Evolutionary conservation across 164 flowering plant species (phyloP).

Genomic region (Vitis labrusca): DNA sequence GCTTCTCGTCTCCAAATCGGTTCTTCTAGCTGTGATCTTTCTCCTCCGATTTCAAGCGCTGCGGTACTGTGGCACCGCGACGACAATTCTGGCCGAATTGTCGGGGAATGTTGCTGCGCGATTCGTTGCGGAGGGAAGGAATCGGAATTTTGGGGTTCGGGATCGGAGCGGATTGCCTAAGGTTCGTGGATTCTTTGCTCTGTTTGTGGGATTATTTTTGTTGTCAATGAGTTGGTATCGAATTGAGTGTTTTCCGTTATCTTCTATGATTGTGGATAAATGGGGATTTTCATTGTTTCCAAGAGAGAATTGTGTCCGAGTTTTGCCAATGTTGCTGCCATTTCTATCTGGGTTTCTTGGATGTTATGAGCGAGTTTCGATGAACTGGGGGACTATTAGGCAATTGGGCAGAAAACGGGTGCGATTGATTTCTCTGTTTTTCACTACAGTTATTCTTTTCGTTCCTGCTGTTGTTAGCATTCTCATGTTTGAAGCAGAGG

Average conservation of each 20-base stretch:
- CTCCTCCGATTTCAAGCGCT: conserved; percentile 87
- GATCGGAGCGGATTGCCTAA: conserved; percentile 16
- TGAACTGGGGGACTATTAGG: conserved; percentile 57
- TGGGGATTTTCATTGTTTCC: conserved; percentile 22
- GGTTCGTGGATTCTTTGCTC: conserved; percentile 55
- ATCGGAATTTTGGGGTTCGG: conserved; percentile 10
- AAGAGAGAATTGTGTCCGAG: conserved; percentile 54
- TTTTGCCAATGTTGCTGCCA: conserved; percentile 80
- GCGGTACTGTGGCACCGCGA: conserved; percentile 74
- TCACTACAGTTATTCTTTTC: conserved; percentile 61
- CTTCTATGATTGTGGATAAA: conserved; percentile 24
- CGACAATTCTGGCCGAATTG: conserved; percentile 83
- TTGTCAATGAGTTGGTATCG: conserved; percentile 84
- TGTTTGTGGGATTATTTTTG: conserved; percentile 58
- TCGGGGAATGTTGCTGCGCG: conserved; percentile 71
- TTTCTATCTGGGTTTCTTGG: conserved; percentile 82
- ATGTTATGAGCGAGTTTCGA: conserved; percentile 58
- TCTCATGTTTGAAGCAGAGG: conserved; percentile 40
- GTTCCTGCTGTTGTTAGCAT: conserved; percentile 68
- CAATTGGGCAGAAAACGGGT: conserved; percentile 67
- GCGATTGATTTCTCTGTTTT: conserved; percentile 62
- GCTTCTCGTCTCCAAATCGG: conserved; percentile 48
- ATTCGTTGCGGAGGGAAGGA: conserved; percentile 28
- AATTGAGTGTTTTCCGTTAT: conserved; percentile 70
- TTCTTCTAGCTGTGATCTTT: conserved; percentile 63